phyloP scores from a whole-genome alignment of 257 asterid genomes.

The Jacaranda mimosifolia region DNA sequence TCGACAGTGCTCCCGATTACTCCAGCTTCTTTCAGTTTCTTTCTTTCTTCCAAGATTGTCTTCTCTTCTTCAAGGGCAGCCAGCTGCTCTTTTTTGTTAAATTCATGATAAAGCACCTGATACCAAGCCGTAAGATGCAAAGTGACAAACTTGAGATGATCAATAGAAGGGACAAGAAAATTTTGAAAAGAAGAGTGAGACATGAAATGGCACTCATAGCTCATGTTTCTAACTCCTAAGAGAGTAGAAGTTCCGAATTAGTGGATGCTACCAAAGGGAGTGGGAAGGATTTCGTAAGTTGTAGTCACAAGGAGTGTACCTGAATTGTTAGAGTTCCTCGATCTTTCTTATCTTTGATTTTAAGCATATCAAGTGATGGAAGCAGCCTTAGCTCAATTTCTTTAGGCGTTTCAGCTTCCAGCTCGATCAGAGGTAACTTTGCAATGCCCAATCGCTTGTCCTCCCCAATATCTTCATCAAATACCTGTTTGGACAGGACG shows the following conservation, averaged over 20 bases:
- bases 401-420: constrained; percentile 52
- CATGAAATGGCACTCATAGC: not conserved
- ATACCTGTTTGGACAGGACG: constrained; percentile 56
- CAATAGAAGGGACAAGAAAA: not conserved
- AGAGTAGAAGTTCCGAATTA: too few relatives aligned
- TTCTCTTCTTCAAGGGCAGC: constrained; percentile 91
- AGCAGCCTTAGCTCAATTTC: constrained; percentile 62
- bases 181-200: not conserved
- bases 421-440: constrained; percentile 66
- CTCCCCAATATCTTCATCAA: constrained; percentile 83
- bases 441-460: constrained; percentile 74
- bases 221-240: not conserved
- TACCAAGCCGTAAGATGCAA: constrained; percentile 36
- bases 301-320: constrained; percentile 43
- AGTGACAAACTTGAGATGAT: constrained; percentile 11
- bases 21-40: constrained; percentile 89
- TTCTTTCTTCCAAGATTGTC: constrained; percentile 68
- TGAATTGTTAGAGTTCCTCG: constrained; percentile 70
- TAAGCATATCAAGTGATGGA: constrained; percentile 85
- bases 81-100: constrained; percentile 76
- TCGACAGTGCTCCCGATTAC: constrained; percentile 83
- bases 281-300: too few relatives aligned
- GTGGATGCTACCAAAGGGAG: too few relatives aligned
- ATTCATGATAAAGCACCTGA: constrained; percentile 79
- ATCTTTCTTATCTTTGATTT: constrained; percentile 84